Evolutionary conservation across 768 basidiomycete species (phyloP), one percentile per base, ranked within the genome.

Genomic region (Podaxis sp.): DNA sequence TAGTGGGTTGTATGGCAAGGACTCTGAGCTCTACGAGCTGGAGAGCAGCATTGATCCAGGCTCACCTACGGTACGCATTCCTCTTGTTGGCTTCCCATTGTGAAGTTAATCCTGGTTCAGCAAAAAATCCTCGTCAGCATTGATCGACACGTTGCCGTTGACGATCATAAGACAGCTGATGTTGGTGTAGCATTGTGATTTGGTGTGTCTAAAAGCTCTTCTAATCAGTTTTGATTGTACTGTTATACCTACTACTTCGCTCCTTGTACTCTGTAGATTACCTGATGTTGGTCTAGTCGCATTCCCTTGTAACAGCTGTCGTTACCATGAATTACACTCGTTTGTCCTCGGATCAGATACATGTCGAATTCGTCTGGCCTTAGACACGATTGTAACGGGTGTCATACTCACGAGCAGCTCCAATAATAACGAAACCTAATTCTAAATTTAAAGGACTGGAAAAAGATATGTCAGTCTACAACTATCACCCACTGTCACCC

Each of bases 41-140:
- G 57, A 58, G 33, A 58, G 46, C n/a, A 20, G 44, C 20, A 22
- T n/a, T 46, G 10, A 17, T 8, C 44, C 44, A 46, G 7, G 44
- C 2, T 8, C 8, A 10, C n/a, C 17, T 17, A 17, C n/a, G 20
- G 44, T 46, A 46, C 4, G 44, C 20, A 20, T 3, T 15, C 20
- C n/a, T 41, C n/a, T 46, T 22, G n/a, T 46, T 20, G 44, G 10
- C 33, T 33, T 46, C n/a, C 15, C 7, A 22, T 17, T 4, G 8
- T 3, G 15, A 2, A 15, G 17, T 38, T 48, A 33, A 30, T 17
- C n/a, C 12, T 11, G 37, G 26, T 49, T n/a, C n/a, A 11, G 28
- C 46, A 46, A 30, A 30, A 58, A n/a, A 49, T 58, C 57, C 26
- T 48, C 4, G 46, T 58, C 20, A 58, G 46, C 20, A 58, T 58